A percentile compares a stretch with the other conserved stretches of the same genome.
Evolutionary conservation across 495 filamentous ascomycete genomes (phyloP).

Genomic region (Trichocladium uniseriatum): DNA sequence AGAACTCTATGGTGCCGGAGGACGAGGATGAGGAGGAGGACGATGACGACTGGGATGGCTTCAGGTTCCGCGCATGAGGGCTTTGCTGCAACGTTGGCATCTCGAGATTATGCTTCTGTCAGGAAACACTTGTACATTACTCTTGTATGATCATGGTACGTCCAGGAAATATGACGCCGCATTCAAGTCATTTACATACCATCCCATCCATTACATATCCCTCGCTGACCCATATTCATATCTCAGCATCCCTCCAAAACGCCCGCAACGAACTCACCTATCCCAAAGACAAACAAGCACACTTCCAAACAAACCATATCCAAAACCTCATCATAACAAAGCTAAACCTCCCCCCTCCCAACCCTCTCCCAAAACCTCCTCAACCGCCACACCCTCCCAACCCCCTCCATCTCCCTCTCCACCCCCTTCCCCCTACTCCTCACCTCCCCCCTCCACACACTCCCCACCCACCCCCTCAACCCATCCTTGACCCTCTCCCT

Average conservation of each 20-base stretch:
- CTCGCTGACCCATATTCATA: too few relatives aligned
- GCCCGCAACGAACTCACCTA: too few relatives aligned
- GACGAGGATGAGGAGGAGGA: conserved; percentile 43
- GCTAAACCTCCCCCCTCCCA: conserved; percentile 16
- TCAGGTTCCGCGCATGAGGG: conserved; percentile 46
- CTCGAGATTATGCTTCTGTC: background rate
- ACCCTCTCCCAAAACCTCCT: conserved; percentile 45
- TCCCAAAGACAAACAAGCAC: background rate
- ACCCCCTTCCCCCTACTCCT: conserved; percentile 30
- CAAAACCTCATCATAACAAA: conserved; percentile 40
- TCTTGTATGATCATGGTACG: conserved; percentile 7
- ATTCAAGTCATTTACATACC: background rate
- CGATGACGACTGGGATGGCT: conserved; percentile 58
- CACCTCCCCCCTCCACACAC: conserved; percentile 37
- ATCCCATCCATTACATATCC: background rate
- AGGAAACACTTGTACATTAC: conserved; percentile 8
- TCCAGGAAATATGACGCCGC: background rate
- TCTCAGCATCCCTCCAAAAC: too few relatives aligned
- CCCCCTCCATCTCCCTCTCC: conserved; percentile 28
- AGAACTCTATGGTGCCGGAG: conserved; percentile 24
- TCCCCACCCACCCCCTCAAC: conserved; percentile 42
- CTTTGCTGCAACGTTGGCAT: background rate
- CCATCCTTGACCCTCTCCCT: conserved; percentile 47
- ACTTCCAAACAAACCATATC: conserved; percentile 31
- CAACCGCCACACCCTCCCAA: conserved; percentile 42